A percentile compares a stretch with the other conserved stretches of the same genome.
These are phyloP conservation scores for Venturiaceae sp. DNA, from an alignment of 2,329 filamentous ascomycete genomes.

Conservation along the genomic window DNA sequence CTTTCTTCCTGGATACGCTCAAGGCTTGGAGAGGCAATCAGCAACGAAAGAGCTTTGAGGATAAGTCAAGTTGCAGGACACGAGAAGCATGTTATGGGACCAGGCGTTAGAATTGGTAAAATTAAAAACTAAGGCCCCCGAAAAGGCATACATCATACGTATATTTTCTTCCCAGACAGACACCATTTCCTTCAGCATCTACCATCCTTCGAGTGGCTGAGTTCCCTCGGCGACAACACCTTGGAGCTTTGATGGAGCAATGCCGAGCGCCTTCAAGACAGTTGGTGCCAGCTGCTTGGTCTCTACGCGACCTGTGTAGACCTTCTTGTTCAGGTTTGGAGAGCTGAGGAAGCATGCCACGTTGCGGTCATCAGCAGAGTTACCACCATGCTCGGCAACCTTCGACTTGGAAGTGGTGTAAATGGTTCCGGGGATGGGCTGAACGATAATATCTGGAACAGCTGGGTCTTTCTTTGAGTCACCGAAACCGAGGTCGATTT, in stretches of 20 bases:
- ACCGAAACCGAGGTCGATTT: conserved; percentile 16
- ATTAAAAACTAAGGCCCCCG: too few species aligned
- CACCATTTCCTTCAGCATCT: too few species aligned
- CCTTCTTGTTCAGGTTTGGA: neutral
- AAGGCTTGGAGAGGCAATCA: neutral
- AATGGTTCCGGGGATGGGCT: conserved; percentile 16
- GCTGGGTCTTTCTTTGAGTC: conserved; percentile 17
- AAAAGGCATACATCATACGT: too few species aligned
- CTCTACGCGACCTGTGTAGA: neutral
- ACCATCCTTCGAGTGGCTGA: neutral
- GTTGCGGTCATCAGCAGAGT: neutral
- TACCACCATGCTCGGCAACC: neutral
- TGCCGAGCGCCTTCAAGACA: neutral
- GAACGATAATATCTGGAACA: conserved; percentile 21
- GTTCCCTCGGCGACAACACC: neutral
- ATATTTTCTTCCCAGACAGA: too few species aligned
- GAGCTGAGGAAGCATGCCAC: neutral
- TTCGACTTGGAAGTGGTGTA: conserved; percentile 18
- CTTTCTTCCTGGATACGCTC: neutral
- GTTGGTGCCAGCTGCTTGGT: neutral
- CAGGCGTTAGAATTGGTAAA: too few species aligned
- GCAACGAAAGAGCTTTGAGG: neutral
- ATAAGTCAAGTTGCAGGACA: too few species aligned
- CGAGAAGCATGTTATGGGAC: too few species aligned
- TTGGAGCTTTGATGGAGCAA: neutral